A percentile compares a stretch with the other conserved stretches of the same genome.
Evolutionary conservation across 1,139 yeast species (phyloP).

Genomic region (Yamadazyma atmosphaerica): DNA sequence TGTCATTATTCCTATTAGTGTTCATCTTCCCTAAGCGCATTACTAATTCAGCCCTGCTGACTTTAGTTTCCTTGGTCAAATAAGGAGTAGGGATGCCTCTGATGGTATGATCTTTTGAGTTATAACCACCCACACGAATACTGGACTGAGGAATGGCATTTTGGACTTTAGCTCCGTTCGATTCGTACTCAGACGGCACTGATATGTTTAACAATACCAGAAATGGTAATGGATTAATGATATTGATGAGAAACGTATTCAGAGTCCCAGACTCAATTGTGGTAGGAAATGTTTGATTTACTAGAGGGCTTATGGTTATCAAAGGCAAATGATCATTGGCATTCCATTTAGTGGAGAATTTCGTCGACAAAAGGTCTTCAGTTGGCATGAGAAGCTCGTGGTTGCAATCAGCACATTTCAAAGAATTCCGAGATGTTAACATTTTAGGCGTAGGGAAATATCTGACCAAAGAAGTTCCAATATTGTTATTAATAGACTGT

Average conservation of each 20-base stretch:
- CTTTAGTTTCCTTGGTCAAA: slow-evolving; percentile 28
- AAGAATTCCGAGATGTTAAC: slow-evolving; percentile 25
- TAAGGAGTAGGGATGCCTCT: slow-evolving; percentile 32
- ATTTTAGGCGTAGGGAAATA: slow-evolving; percentile 25
- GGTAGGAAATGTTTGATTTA: slow-evolving; percentile 9
- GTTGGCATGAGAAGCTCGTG: slow-evolving; percentile 27
- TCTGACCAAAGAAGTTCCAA: neutral
- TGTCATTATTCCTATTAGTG: slow-evolving; percentile 13
- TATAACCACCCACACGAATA: slow-evolving; percentile 18
- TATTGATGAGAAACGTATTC: slow-evolving; percentile 23
- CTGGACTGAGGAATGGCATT: slow-evolving; percentile 29
- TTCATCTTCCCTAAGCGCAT: slow-evolving; percentile 25
- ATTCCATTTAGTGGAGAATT: slow-evolving; percentile 29
- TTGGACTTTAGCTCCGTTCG: slow-evolving; percentile 9
- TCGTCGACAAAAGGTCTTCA: slow-evolving; percentile 28
- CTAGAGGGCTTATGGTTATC: slow-evolving; percentile 15
- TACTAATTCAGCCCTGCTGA: slow-evolving; percentile 33
- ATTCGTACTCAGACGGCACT: slow-evolving; percentile 10
- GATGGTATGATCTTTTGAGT: slow-evolving; percentile 13
- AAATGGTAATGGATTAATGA: slow-evolving; percentile 31
- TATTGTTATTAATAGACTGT: neutral
- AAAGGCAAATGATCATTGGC: slow-evolving; percentile 38
- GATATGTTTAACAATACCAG: slow-evolving; percentile 15
- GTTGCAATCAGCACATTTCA: slow-evolving; percentile 31
- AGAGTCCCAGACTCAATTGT: slow-evolving; percentile 12